Conservation (phyloP, 2,329 filamentous ascomycete genomes). For the Helotiales sp. region DNA sequence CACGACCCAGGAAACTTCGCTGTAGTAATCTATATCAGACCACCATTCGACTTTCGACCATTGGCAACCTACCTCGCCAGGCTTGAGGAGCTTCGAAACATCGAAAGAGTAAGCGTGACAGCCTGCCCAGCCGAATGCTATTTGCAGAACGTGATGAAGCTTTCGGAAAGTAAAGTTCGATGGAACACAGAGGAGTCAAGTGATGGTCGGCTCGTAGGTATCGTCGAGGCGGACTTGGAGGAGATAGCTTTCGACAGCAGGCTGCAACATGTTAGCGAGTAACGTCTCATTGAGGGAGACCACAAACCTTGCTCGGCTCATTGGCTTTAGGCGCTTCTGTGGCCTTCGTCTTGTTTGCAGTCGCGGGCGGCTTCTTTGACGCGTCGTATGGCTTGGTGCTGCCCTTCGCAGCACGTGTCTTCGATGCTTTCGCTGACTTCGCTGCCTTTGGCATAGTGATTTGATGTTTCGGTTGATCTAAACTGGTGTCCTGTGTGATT, state of each 20-base stretch:
- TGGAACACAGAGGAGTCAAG: background rate
- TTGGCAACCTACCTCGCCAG: background rate
- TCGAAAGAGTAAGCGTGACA: background rate
- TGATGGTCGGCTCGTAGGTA: background rate
- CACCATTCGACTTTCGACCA: background rate
- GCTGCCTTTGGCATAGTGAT: background rate
- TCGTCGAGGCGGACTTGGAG: background rate
- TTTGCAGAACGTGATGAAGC: background rate
- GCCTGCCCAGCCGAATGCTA: background rate
- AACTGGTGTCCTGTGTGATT: too few species aligned
- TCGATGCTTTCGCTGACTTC: background rate
- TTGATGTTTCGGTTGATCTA: background rate
- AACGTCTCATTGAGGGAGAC: background rate
- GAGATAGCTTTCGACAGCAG: background rate
- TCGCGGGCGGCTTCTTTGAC: background rate
- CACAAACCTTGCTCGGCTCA: background rate
- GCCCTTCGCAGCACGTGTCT: background rate
- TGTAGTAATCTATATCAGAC: background rate
- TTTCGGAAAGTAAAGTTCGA: background rate
- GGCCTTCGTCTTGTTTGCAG: too few species aligned
- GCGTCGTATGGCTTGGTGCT: background rate
- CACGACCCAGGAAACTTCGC: background rate
- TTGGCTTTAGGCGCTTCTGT: too few species aligned
- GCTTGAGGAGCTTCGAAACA: background rate
- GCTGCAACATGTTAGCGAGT: background rate